Conservation (phyloP, 2,329 filamentous ascomycete species). For the Diaporthe sp. region DNA sequence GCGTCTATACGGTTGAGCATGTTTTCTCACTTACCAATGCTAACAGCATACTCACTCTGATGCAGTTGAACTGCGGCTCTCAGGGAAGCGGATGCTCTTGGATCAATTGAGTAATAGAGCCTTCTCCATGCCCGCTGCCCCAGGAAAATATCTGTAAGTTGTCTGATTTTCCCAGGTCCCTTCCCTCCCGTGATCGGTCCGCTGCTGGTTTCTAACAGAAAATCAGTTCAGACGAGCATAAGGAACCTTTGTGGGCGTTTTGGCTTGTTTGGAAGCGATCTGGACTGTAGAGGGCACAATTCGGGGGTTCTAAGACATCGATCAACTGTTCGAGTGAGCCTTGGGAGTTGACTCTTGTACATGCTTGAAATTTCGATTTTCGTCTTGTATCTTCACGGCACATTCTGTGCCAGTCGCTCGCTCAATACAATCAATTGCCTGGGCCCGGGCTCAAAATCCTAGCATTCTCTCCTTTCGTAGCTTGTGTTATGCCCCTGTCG, state of each 20-base stretch:
- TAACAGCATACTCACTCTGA: too few species aligned
- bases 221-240: background rate
- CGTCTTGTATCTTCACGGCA: background rate
- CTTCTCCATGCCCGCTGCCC: too few species aligned
- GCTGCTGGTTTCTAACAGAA: background rate
- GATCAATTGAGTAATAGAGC: background rate
- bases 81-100: background rate
- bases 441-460: background rate
- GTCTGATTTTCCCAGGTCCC: accelerated
- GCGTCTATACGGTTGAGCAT: background rate
- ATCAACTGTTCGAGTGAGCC: background rate
- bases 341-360: background rate
- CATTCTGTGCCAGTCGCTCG: background rate
- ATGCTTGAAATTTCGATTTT: background rate
- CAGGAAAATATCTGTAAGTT: background rate
- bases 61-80: background rate
- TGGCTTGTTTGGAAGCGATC: background rate
- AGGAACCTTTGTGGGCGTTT: too few species aligned
- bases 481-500: background rate
- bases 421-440: background rate
- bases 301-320: background rate
- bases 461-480: background rate
- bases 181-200: too few species aligned
- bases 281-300: background rate
- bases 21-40: background rate